Base-by-base conservation (phyloP, 1,284 basidiomycete species). In the Ustilago esculenta region DNA sequence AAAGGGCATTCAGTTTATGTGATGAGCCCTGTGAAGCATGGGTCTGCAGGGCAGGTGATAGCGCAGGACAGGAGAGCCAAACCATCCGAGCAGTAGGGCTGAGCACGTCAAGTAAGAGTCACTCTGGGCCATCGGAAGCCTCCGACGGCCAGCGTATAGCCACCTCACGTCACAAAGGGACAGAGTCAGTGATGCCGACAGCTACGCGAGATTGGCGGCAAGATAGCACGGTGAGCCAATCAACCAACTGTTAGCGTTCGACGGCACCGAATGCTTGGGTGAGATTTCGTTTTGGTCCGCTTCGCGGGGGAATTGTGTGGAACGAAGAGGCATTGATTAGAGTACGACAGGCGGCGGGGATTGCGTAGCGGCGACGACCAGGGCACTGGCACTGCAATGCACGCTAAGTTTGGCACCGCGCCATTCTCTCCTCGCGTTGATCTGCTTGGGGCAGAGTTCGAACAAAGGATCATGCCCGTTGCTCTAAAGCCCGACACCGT, bases 21-120 rank as follows among this genome's bases (percentile, higher is more conserved):
- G 51, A 61, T 61, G 21, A 54, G 51, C 46, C 29, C 50, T 30
- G 42, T 50, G 51, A 61, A 61, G 58, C 51, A 50, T 54, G 35
- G 21, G 24, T 9, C 20, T 42, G 51, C 57, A 48, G 42, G 33
- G 8, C 36, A 39, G 27, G 27, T 29, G 14, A 24, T 15, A 32
- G 27, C 27, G 12, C 27, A 7, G 27, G 27, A 29, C 6, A 12
- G 27, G 27, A 29, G 18, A 41, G 27, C 24, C 40, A 42, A 42
- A 17, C 25, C 25, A 29, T 30, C 15, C 20, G n/a, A 30, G 15
- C 27, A 24, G n/a, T n/a, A n/a, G n/a, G n/a, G n/a, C n/a, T n/a
- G n/a, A n/a, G n/a, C n/a, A 17, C 18, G 17, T 20, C 17, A 20
- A 36, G 11, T 17, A 36, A n/a, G 37, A 39, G 37, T 20, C 20